A percentile compares a stretch with the other conserved stretches of the same genome.
Evolutionary conservation across 2,329 filamentous ascomycete species (phyloP).

Genomic region (Pleurostoma richardsiae): DNA sequence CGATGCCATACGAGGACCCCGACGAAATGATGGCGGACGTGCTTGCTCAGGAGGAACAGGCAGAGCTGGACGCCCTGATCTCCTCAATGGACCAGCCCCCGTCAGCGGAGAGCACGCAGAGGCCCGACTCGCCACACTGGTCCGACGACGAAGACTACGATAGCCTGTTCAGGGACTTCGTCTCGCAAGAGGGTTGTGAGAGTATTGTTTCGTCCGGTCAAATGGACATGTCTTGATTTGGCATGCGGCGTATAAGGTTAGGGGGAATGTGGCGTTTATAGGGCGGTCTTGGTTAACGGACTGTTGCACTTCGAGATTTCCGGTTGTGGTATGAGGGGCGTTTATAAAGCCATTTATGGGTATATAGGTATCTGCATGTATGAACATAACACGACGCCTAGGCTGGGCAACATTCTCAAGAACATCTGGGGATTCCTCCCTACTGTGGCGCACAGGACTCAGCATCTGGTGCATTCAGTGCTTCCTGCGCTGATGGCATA

Average conservation of each 20-base stretch:
- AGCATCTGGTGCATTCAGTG: constrained; percentile 49
- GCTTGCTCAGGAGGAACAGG: constrained; percentile 45
- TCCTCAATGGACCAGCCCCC: constrained; percentile 33
- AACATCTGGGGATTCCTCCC: constrained; percentile 6
- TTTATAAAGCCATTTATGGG: background rate
- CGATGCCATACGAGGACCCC: constrained; percentile 19
- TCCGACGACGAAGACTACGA: constrained; percentile 59
- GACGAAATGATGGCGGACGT: constrained; percentile 51
- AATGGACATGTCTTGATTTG: constrained; percentile 41
- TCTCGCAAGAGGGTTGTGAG: constrained; percentile 34
- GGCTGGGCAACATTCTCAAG: background rate
- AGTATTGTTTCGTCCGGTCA: constrained; percentile 24
- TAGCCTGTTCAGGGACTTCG: constrained; percentile 59
- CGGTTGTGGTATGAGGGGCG: no score
- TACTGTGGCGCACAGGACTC: constrained; percentile 61
- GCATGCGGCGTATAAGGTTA: background rate
- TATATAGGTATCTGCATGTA: background rate
- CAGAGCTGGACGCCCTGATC: constrained; percentile 53
- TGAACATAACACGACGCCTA: background rate
- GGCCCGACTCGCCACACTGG: constrained; percentile 27
- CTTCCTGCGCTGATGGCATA: constrained; percentile 77
- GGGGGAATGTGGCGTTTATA: background rate
- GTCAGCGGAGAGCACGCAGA: constrained; percentile 12
- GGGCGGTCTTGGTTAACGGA: background rate
- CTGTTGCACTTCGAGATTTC: no score